Evolutionary conservation across 768 basidiomycete species (phyloP).

Genomic region (Boletus patriciae): DNA sequence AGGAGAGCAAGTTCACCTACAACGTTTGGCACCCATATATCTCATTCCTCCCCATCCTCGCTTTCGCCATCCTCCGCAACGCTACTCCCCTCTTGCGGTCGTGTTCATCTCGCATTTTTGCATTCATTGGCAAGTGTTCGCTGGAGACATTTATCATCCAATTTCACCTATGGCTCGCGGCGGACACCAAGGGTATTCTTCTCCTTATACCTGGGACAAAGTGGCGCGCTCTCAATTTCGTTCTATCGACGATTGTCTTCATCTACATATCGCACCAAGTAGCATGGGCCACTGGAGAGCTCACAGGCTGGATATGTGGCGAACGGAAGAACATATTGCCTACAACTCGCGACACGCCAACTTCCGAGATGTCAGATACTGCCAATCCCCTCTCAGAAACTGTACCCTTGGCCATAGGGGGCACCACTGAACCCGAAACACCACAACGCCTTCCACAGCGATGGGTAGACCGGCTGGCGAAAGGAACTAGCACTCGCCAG

Average conservation of each 20-base stretch:
- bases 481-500: slow-evolving; percentile 25
- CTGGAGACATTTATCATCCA: slow-evolving; percentile 92
- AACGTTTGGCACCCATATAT: slow-evolving; percentile 83
- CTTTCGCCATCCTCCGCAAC: slow-evolving; percentile 77
- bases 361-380: neutral
- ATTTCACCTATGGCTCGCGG: slow-evolving; percentile 85
- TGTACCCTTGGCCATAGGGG: slow-evolving; percentile 7
- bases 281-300: slow-evolving; percentile 68
- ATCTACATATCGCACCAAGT: slow-evolving; percentile 77
- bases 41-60: slow-evolving; percentile 76
- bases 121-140: slow-evolving; percentile 83
- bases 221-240: slow-evolving; percentile 76
- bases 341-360: slow-evolving; percentile 13
- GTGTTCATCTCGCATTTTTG: slow-evolving; percentile 64
- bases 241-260: slow-evolving; percentile 75
- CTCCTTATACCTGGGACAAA: slow-evolving; percentile 71
- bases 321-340: slow-evolving; percentile 27
- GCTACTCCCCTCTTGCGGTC: slow-evolving; percentile 71
- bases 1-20: slow-evolving; percentile 81
- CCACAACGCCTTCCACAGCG: slow-evolving; percentile 39
- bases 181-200: slow-evolving; percentile 79
- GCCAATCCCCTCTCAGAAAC: slow-evolving; percentile 5
- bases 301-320: slow-evolving; percentile 63
- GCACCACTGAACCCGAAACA: slow-evolving; percentile 36
- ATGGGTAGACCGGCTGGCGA: slow-evolving; percentile 54